Percentiles rank a stretch among this genome's conserved stretches.
phyloP scores from a whole-genome alignment of 2,329 filamentous ascomycete genomes.

The Sphaerulina vaccinii region DNA sequence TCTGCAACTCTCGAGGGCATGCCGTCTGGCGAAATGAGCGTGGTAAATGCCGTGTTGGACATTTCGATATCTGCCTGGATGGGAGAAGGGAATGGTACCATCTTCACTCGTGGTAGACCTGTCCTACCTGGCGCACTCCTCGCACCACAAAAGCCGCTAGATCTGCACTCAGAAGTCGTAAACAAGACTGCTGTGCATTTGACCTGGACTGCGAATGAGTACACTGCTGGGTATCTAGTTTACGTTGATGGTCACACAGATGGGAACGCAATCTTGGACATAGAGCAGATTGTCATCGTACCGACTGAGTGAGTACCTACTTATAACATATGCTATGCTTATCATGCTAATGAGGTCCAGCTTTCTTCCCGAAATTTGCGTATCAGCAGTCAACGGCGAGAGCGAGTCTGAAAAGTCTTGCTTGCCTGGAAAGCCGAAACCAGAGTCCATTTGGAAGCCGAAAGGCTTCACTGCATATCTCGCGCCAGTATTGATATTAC shows the following conservation, averaged over 20 bases:
- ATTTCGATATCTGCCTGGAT: constrained; percentile 2
- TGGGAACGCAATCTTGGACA: not conserved
- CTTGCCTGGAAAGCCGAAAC: not conserved
- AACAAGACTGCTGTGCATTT: constrained; percentile 5
- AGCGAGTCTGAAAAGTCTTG: constrained; percentile 5
- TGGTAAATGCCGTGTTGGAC: constrained; percentile 3
- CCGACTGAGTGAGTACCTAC: not conserved
- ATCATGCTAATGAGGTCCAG: not conserved
- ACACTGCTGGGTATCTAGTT: constrained; percentile 1
- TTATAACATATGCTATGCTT: not conserved
- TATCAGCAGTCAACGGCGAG: constrained; percentile 9
- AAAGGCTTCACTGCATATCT: not conserved
- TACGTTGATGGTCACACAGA: not conserved
- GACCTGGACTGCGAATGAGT: not conserved
- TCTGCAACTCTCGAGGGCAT: constrained; percentile 8
- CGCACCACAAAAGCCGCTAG: not conserved
- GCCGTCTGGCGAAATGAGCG: constrained; percentile 6
- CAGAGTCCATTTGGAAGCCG: not conserved
- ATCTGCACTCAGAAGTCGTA: not conserved
- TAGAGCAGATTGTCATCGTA: not conserved
- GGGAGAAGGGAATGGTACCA: constrained; percentile 1
- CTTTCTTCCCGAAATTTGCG: constrained; percentile 4
- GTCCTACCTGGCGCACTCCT: constrained; percentile 4
- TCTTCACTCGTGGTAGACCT: not conserved
- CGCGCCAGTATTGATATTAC: not conserved